Evolutionary conservation across 345 rosid genomes (phyloP).

Genomic region (Arabis hirsuta): DNA sequence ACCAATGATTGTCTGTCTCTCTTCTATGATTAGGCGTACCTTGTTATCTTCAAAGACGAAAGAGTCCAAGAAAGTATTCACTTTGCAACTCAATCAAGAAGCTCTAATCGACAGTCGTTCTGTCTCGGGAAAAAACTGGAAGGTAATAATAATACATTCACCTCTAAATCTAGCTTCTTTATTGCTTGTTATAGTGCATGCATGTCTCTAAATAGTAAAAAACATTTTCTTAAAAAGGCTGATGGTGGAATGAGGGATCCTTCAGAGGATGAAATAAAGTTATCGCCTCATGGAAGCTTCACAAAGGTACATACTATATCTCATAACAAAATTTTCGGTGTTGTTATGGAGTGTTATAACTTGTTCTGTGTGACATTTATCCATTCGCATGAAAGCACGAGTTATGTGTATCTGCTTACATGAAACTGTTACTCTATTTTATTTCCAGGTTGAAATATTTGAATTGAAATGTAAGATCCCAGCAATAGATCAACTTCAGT

Average conservation of each 20-base stretch:
- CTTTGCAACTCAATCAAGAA: conserved; percentile 56
- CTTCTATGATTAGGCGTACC: conserved; percentile 48
- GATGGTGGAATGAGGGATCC: conserved; percentile 67
- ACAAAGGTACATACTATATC: conserved; percentile 40
- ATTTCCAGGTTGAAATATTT: conserved; percentile 62
- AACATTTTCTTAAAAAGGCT: conserved; percentile 45
- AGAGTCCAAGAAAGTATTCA: conserved; percentile 57
- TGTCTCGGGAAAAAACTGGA: conserved; percentile 53
- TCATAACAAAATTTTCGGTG: too few relatives aligned
- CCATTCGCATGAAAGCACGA: too few relatives aligned
- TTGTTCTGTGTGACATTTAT: too few relatives aligned
- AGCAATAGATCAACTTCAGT: conserved; percentile 51
- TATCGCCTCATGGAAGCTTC: conserved; percentile 69
- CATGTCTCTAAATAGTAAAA: neutral
- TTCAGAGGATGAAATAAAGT: conserved; percentile 47
- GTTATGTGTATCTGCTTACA: neutral
- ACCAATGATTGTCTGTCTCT: neutral
- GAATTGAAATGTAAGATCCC: conserved; percentile 43
- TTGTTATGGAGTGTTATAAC: too few relatives aligned
- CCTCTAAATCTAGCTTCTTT: neutral
- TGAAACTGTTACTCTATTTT: neutral
- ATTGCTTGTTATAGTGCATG: conserved; percentile 3
- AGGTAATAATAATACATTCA: conserved; percentile 45
- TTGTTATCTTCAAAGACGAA: conserved; percentile 72
- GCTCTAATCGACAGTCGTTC: conserved; percentile 47